Percentiles rank a stretch among this genome's conserved stretches.
These are phyloP conservation scores for Alnus glutinosa DNA, from an alignment of 306 rosid genomes.

Conservation along the genomic window DNA sequence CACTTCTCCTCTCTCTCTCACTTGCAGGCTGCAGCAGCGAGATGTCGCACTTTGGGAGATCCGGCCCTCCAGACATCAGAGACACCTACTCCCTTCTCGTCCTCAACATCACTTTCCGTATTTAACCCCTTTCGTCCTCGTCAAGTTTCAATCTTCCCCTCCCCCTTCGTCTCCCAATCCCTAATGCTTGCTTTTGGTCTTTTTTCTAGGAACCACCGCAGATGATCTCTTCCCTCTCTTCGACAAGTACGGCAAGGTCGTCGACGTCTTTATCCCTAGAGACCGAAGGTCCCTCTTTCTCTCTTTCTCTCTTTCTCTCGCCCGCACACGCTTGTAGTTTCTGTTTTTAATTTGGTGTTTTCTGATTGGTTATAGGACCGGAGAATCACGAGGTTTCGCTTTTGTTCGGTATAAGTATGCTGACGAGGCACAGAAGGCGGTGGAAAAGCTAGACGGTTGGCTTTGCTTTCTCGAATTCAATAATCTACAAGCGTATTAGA, in stretches of 20 bases:
- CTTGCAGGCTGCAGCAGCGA: neutral
- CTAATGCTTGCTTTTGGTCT: neutral
- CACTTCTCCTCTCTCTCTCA: conserved; percentile 6
- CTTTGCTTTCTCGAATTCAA: neutral
- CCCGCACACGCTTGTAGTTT: neutral
- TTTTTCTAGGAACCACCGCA: conserved; percentile 58
- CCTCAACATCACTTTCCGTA: conserved; percentile 80
- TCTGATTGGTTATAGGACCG: conserved; percentile 39
- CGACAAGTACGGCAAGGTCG: conserved; percentile 78
- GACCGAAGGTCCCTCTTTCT: conserved; percentile 52
- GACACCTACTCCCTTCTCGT: conserved; percentile 80
- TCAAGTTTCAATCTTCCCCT: neutral
- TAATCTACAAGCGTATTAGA: neutral
- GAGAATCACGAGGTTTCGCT: conserved; percentile 74
- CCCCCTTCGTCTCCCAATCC: neutral
- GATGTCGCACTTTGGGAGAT: conserved; percentile 82
- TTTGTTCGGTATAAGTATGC: conserved; percentile 74
- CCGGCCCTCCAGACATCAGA: conserved; percentile 83
- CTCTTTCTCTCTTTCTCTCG: neutral
- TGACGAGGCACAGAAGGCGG: conserved; percentile 75
- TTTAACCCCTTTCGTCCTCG: neutral
- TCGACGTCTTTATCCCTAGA: conserved; percentile 72
- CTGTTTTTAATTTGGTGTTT: neutral
- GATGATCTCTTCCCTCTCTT: conserved; percentile 76
- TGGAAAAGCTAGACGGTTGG: conserved; percentile 69